Percentiles rank a stretch among this genome's conserved stretches.
Evolutionary conservation across 2,329 filamentous ascomycete genomes (phyloP).

Genomic region (Aschersonia sp.): DNA sequence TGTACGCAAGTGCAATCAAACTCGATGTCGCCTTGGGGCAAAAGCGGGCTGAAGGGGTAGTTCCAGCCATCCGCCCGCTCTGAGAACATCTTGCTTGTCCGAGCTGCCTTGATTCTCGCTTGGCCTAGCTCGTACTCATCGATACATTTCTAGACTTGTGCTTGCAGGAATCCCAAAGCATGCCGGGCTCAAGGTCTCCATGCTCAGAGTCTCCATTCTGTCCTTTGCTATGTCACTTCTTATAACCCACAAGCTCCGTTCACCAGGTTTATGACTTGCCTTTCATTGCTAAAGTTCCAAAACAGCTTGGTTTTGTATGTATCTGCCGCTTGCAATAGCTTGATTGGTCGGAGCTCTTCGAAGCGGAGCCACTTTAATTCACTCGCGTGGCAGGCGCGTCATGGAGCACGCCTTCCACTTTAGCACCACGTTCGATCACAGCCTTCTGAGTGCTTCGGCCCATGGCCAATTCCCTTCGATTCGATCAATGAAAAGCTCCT

Average conservation of each 20-base stretch:
- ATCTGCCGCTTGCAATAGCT: not conserved
- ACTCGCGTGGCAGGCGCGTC: constrained; percentile 2
- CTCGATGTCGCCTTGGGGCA: constrained; percentile 8
- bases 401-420: not conserved
- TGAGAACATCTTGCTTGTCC: constrained; percentile 15
- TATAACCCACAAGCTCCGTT: not conserved
- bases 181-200: too few relatives aligned
- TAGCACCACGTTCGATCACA: not conserved
- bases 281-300: too few relatives aligned
- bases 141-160: constrained; percentile 20
- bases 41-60: constrained; percentile 19
- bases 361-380: constrained; percentile 8
- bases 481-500: not conserved
- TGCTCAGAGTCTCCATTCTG: too few relatives aligned
- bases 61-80: constrained; percentile 19
- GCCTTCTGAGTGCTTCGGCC: not conserved
- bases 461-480: too few relatives aligned
- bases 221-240: too few relatives aligned
- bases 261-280: not conserved
- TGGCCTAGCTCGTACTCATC: constrained; percentile 22
- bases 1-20: not conserved
- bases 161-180: too few relatives aligned
- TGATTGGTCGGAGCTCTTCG: not conserved
- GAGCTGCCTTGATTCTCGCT: constrained; percentile 4
- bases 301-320: not conserved